These are phyloP conservation scores for Cladosporium sp. DNA, from an alignment of 2,329 filamentous ascomycete species.

Conservation along the genomic window DNA sequence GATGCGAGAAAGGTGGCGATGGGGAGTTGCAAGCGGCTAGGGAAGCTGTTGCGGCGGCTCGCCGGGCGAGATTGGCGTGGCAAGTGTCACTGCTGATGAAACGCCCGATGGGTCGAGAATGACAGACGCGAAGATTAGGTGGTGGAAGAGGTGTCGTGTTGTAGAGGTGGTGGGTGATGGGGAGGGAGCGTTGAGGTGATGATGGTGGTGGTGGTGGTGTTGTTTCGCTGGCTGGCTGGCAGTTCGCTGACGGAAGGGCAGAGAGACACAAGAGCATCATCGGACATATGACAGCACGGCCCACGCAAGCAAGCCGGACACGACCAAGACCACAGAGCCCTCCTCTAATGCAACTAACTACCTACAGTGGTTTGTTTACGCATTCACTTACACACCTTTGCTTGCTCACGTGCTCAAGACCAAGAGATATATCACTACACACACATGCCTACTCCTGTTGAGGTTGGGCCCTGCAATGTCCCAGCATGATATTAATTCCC, in stretches of 20 bases:
- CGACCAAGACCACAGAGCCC: too few species aligned
- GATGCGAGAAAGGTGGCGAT: conserved; percentile 13
- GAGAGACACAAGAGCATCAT: background rate
- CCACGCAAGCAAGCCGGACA: too few species aligned
- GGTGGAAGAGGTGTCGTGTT: conserved; percentile 5
- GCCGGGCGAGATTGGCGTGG: conserved; percentile 7
- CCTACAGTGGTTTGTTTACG: too few species aligned
- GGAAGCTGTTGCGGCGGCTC: conserved; percentile 12
- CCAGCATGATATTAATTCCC: too few species aligned
- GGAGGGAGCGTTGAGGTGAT: conserved; percentile 2
- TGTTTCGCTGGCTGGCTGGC: background rate
- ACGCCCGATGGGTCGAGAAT: background rate
- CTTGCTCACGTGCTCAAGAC: too few species aligned
- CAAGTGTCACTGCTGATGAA: background rate
- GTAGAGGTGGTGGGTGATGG: conserved; percentile 3
- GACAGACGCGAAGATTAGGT: background rate
- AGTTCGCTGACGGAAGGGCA: conserved; percentile 1
- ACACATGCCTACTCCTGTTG: too few species aligned
- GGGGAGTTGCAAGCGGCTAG: conserved; percentile 12
- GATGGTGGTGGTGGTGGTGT: conserved; percentile 1
- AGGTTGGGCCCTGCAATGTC: too few species aligned
- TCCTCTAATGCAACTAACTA: too few species aligned
- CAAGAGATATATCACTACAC: too few species aligned
- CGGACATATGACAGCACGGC: background rate
- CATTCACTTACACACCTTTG: too few species aligned